Evolutionary conservation across 495 filamentous ascomycete genomes (phyloP).

Genomic region (Apiosordaria backusii): DNA sequence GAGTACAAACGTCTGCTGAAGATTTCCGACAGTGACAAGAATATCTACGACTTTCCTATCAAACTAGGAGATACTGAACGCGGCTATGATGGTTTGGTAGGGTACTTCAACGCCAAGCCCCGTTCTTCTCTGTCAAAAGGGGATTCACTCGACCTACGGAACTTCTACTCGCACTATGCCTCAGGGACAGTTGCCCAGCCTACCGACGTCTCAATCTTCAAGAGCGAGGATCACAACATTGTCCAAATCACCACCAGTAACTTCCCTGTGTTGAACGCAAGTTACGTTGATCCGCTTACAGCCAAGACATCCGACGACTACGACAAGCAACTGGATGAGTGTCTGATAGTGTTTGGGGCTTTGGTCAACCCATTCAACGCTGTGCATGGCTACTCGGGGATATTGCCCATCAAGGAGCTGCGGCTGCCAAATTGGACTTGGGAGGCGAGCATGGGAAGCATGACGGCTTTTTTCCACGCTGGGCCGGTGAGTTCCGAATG

Average conservation of each 20-base stretch:
- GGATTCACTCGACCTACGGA: not conserved
- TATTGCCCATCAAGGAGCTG: not conserved
- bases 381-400: not conserved
- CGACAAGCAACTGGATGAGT: not conserved
- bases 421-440: not conserved
- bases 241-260: not conserved
- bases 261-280: not conserved
- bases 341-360: not conserved
- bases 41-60: constrained; percentile 37
- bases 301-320: not conserved
- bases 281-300: not conserved
- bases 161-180: not conserved
- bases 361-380: not conserved
- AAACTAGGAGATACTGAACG: constrained; percentile 42
- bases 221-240: not conserved
- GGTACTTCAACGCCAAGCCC: constrained; percentile 33
- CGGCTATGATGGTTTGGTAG: constrained; percentile 42
- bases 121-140: not conserved
- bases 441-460: not conserved
- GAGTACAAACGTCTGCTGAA: not conserved
- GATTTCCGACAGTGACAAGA: not conserved
- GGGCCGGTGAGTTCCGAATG: not conserved
- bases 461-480: not conserved
- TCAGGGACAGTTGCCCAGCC: no score
- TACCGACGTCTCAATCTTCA: no score